Evolutionary conservation across 768 basidiomycete species (phyloP), one percentile per base, ranked within the genome.

Genomic region (Boletellus emodensis): DNA sequence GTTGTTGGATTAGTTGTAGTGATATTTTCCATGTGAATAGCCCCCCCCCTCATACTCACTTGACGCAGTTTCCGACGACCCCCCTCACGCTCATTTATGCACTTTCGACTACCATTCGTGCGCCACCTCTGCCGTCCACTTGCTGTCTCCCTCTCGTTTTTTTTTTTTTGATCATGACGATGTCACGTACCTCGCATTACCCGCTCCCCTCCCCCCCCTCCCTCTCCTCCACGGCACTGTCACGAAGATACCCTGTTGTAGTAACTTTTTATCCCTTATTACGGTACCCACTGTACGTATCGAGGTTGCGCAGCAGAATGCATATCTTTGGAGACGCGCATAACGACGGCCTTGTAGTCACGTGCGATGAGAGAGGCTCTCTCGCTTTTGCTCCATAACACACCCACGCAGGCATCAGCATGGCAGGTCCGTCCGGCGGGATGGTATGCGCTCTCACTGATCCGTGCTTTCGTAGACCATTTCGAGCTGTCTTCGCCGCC

Each of bases 401-500:
- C 30, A 28, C n/a, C n/a, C n/a, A n/a, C n/a, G n/a, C n/a, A n/a
- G n/a, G 18, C 37, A 17, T 18, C n/a, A 11, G 24, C 14, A 62
- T 62, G 61, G 35, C 61, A 49, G 61, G 61, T 42, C 36, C 40
- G 54, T 48, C 20, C 40, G 3, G 26, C 26, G 26, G 4, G 14
- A 44, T 18, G 14, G 26, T 8, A 8, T 26, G 7, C 9, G 37
- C 30, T 9, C 18, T 6, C 14, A 15, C n/a, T n/a, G n/a, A n/a
- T n/a, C 22, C 24, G 17, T 13, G 9, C 30, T 8, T 10, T 10
- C 53, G 8, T 8, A 65, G 70, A 70, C 34, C 69, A 77, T 57
- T 52, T 69, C 8, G 79, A 79, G 55, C 62, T 85, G 32, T 71
- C 75, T 6, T 83, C 84, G 0, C 83, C 90, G 0, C 92, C 92